Percentiles rank a stretch among this genome's conserved stretches.
phyloP scores from a whole-genome alignment of 2,329 filamentous ascomycete genomes.

The Pseudocercospora macadamiae region DNA sequence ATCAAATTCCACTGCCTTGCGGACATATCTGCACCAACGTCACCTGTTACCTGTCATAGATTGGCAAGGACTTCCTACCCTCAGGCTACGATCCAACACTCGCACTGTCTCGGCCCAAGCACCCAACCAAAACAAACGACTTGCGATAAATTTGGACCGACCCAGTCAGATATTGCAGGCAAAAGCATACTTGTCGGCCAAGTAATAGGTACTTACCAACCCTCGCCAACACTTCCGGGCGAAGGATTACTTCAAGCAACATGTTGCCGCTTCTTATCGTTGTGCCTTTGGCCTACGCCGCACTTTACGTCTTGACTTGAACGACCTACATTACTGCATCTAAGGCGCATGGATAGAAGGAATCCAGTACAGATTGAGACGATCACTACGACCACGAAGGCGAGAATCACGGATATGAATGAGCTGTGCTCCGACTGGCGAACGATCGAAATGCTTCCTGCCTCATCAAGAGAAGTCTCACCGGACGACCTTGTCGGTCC shows the following conservation, averaged over 20 bases:
- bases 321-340: not conserved
- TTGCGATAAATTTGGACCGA: not conserved
- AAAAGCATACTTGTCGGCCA: constrained; percentile 2
- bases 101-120: not conserved
- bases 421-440: constrained; percentile 2
- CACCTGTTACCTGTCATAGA: constrained; percentile 5
- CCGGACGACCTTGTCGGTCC: not conserved
- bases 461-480: not conserved
- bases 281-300: constrained; percentile 22
- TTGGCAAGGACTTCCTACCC: constrained; percentile 7
- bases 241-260: constrained; percentile 6
- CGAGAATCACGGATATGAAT: not conserved
- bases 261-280: constrained; percentile 20
- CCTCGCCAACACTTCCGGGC: constrained; percentile 1
- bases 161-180: constrained; percentile 2
- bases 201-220: constrained; percentile 3
- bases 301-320: constrained; percentile 23
- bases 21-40: not conserved
- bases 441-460: constrained; percentile 5
- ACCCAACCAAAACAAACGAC: not conserved
- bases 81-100: not conserved
- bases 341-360: not conserved
- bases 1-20: too few relatives aligned
- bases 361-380: too few relatives aligned
- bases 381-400: not conserved